Evolutionary conservation across 2,329 filamentous ascomycete genomes (phyloP).

Genomic region (Akanthomyces uredinophilus): DNA sequence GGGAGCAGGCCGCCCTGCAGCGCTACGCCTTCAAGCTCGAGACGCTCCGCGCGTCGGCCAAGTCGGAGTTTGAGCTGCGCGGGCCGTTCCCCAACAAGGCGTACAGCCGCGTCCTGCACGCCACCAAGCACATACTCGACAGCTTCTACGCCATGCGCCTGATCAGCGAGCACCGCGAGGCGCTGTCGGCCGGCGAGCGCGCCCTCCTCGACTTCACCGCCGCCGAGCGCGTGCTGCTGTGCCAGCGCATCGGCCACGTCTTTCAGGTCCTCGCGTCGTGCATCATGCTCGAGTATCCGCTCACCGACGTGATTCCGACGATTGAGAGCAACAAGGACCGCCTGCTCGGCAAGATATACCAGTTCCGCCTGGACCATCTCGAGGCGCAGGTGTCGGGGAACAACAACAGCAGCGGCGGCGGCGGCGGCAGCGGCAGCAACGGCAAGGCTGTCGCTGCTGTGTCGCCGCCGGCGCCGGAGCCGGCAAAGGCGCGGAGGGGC

Average conservation of each 20-base stretch:
- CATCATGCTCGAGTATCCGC: constrained; percentile 88
- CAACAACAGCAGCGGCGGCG: constrained; percentile 16
- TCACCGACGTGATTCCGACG: constrained; percentile 83
- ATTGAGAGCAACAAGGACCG: constrained; percentile 76
- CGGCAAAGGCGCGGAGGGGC: background rate
- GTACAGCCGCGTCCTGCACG: constrained; percentile 69
- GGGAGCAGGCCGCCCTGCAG: constrained; percentile 82
- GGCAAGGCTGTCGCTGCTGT: constrained; percentile 19
- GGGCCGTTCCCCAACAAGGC: constrained; percentile 77
- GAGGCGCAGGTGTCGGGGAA: constrained; percentile 29
- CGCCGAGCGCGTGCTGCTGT: constrained; percentile 73
- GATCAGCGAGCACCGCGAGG: constrained; percentile 74
- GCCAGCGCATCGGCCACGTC: constrained; percentile 85
- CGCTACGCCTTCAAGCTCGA: constrained; percentile 73
- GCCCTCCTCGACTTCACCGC: constrained; percentile 75
- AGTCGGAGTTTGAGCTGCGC: constrained; percentile 82
- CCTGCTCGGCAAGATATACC: constrained; percentile 79
- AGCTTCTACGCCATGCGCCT: constrained; percentile 96
- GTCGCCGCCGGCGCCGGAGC: constrained; percentile 15
- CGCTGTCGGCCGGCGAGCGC: constrained; percentile 73
- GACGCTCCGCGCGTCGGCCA: constrained; percentile 64
- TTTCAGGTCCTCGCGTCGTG: constrained; percentile 82
- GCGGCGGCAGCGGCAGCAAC: background rate
- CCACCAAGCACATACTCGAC: constrained; percentile 81
- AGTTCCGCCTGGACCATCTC: constrained; percentile 69